phyloP scores from a whole-genome alignment of 805 yeast species.

The Saccharomycopsis capsularis region DNA sequence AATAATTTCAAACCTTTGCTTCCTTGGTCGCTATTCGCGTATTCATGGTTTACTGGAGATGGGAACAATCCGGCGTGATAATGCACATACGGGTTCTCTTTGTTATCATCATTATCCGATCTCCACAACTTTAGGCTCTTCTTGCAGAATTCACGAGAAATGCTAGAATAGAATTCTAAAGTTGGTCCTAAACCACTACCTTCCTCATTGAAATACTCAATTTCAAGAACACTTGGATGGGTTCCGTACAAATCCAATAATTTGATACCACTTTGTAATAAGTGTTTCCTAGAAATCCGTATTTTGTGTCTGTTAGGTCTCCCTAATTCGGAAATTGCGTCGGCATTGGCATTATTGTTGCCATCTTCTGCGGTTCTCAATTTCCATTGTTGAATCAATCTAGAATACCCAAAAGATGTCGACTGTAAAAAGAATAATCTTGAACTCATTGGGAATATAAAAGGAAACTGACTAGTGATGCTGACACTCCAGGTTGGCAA shows the following conservation, averaged over 20 bases:
- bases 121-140: slow-evolving; percentile 67
- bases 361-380: slow-evolving; percentile 35
- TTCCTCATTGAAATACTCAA: slow-evolving; percentile 82
- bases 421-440: slow-evolving; percentile 72
- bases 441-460: slow-evolving; percentile 77
- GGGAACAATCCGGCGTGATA: slow-evolving; percentile 65
- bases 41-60: slow-evolving; percentile 39
- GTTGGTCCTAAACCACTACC: slow-evolving; percentile 99
- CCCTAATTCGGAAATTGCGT: slow-evolving; percentile 48
- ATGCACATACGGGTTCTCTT: slow-evolving; percentile 33
- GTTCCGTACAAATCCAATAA: slow-evolving; percentile 70
- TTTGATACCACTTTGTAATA: slow-evolving; percentile 72
- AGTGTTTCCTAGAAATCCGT: slow-evolving; percentile 59
- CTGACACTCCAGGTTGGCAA: slow-evolving; percentile 80
- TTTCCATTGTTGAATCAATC: slow-evolving; percentile 77
- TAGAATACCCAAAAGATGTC: slow-evolving; percentile 85
- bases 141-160: slow-evolving; percentile 66
- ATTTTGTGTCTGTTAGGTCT: slow-evolving; percentile 74
- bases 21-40: slow-evolving; percentile 27
- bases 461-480: slow-evolving; percentile 68
- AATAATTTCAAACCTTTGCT: slow-evolving; percentile 47
- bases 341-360: slow-evolving; percentile 27
- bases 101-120: slow-evolving; percentile 28
- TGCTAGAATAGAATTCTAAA: slow-evolving; percentile 78
- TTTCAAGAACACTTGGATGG: slow-evolving; percentile 74